Evolutionary conservation across 1,284 basidiomycete genomes (phyloP), one percentile per base, ranked within the genome.

Genomic region (Puccinia novopanici): DNA sequence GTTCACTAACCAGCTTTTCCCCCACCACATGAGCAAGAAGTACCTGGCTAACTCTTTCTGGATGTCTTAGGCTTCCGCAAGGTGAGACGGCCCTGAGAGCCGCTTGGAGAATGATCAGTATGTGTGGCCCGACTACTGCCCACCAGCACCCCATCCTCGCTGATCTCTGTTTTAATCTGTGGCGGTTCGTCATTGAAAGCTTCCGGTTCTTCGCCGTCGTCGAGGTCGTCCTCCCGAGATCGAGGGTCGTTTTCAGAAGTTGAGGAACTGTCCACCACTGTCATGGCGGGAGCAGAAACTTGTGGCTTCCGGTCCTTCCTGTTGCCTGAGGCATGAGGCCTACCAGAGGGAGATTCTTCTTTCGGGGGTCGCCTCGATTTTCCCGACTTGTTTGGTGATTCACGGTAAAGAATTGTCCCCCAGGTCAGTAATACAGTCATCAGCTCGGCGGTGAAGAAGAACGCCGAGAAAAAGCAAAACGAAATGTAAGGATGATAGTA

Each of bases 401-500:
- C 40, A 42, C 73, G 55, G 30, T 75, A 61, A 48, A 75, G 42
- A n/a, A 73, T 34, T 24, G 71, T 17, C n/a, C 37, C 67, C 77
- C 77, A 79, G 27, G 77, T 72, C 8, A 55, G 27, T 0, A 79
- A 52, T 48, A 79, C 68, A 52, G 67, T 54, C 52, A 70, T 37
- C n/a, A 79, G 57, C 54, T 79, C 68, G 40, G 68, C 68, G 27
- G 40, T 72, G 40, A 79, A 71, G 68, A 79, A 79, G 45, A 72
- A 61, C 42, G 77, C 68, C 24, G 67, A 79, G 45, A 79, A 79
- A 24, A 79, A 50, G 40, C 34, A 61, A 50, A 79, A 79, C 22
- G 68, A 79, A 22, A 79, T 55, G 34, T 79, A 79, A 34, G 77
- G 77, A 63, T 79, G 77, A 37, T 79, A 79, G 50, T 79, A 79